Evolutionary conservation across 768 basidiomycete genomes (phyloP).

Genomic region (Podaxis mareebaensis): DNA sequence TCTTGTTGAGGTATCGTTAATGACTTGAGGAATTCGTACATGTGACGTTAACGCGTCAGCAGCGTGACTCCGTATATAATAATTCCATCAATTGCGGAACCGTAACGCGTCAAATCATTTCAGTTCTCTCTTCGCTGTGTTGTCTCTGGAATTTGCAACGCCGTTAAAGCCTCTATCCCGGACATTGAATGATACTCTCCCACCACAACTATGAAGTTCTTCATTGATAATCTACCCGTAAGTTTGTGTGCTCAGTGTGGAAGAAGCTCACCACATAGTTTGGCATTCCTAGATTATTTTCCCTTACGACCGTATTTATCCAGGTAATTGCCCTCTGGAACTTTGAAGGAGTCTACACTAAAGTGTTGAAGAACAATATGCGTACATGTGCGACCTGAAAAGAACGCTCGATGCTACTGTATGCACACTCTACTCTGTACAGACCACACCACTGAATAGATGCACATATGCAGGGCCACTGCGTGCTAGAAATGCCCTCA

Average conservation of each 20-base stretch:
- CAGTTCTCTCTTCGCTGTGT: neutral
- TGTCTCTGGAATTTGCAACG: neutral
- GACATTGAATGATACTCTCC: neutral
- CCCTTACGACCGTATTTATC: slow-evolving; percentile 94
- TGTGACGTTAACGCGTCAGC: slow-evolving; percentile 6
- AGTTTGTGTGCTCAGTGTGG: slow-evolving; percentile 22
- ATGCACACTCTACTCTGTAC: slow-evolving; percentile 15
- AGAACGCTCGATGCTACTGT: slow-evolving; percentile 94
- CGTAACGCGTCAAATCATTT: neutral
- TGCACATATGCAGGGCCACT: slow-evolving; percentile 74
- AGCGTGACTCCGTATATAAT: neutral
- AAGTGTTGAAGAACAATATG: slow-evolving; percentile 81
- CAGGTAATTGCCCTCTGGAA: slow-evolving; percentile 54
- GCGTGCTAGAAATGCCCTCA: slow-evolving; percentile 99
- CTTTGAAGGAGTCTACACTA: slow-evolving; percentile 6
- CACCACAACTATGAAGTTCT: slow-evolving; percentile 66
- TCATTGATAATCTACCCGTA: slow-evolving; percentile 80
- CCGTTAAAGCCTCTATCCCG: neutral
- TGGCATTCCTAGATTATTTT: slow-evolving; percentile 67
- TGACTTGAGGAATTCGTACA: neutral
- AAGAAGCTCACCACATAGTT: slow-evolving; percentile 11
- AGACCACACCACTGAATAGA: neutral
- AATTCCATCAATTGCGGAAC: neutral
- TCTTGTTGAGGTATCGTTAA: neutral
- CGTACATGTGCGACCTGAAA: slow-evolving; percentile 99